Base-by-base conservation (phyloP, 495 filamentous ascomycete genomes). In the Hypoxylon crocopeplum region DNA sequence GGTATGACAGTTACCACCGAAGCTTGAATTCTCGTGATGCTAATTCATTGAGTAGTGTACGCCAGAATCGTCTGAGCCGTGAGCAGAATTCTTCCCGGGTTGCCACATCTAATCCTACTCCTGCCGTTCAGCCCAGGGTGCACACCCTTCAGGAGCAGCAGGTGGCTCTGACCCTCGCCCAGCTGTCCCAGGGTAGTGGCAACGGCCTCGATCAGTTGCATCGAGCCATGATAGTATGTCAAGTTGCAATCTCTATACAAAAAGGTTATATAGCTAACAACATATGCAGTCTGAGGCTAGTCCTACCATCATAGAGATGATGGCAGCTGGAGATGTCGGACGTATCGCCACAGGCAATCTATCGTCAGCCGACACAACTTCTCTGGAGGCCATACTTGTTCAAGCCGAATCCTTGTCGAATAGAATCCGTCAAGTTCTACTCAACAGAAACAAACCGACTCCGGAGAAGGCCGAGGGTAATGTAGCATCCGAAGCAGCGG, bases 101-200 rank as follows among this genome's bases (percentile, higher is more conserved):
- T 25, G 62, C 59, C 22, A 66, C 64, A 32, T 47, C 65, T 1
- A 59, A 40, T 34, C 61, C 66, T 5, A 61, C 61, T 25, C 41
- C 67, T 48, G 34, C 52, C 24, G 44, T 52, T 25, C 38, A 55
- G 24, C 45, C 33, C 45, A 62, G 36, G 24, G 20, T 42, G 17
- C 51, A 12, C 37, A 56, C 34, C 46, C 39, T 78, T 5, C 70
- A 75, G 22, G 76, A 86, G 57, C 77, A 83, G 57, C 77, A 83
- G 62, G 77, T 79, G 20, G 85, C 82, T 0, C 72, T 86, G 37
- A 83, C 79, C 55, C 74, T 88, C n/a, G 71, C 77, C 3, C 73
- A 80, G 41, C 68, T 87, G 19, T 65, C 75, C 37, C 45, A 54
- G 24, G 42, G 50, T 30, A 69, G 68, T 1, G 49, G 53, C 8